Conservation (phyloP, 148 eudicot genomes). For the Hydrangea macrophylla region DNA sequence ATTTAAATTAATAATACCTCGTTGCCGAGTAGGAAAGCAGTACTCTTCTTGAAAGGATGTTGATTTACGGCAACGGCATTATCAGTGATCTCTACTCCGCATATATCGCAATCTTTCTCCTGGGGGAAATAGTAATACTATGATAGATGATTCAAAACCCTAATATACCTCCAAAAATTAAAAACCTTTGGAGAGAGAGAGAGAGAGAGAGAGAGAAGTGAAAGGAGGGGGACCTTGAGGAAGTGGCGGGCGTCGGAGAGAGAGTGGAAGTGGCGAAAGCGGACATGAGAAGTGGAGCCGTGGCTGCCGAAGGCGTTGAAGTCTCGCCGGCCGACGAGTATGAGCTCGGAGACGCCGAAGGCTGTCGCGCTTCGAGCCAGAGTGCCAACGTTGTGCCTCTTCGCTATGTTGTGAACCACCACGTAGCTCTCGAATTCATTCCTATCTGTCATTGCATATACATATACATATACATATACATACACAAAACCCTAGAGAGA, state of each 20-base stretch:
- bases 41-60: conserved; percentile 75
- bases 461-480: neutral
- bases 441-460: neutral
- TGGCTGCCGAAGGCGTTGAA: conserved; percentile 97
- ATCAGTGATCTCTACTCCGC: conserved; percentile 93
- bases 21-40: conserved; percentile 95
- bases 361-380: conserved; percentile 92
- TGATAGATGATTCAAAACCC: neutral
- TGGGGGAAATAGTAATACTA: conserved; percentile 33
- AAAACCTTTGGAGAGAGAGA: neutral
- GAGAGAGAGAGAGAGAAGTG: neutral
- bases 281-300: conserved; percentile 80
- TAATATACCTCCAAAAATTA: neutral
- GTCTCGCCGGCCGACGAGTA: conserved; percentile 88
- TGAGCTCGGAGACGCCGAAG: conserved; percentile 85
- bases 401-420: conserved; percentile 93
- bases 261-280: conserved; percentile 84
- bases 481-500: neutral
- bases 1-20: conserved; percentile 47
- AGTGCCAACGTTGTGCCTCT: conserved; percentile 95
- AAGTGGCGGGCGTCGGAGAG: conserved; percentile 67
- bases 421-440: conserved; percentile 58
- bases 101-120: conserved; percentile 89
- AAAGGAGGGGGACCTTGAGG: conserved; percentile 55
- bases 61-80: conserved; percentile 65